Base-by-base conservation (phyloP, 1,284 basidiomycete genomes). In the Malassezia globosa region DNA sequence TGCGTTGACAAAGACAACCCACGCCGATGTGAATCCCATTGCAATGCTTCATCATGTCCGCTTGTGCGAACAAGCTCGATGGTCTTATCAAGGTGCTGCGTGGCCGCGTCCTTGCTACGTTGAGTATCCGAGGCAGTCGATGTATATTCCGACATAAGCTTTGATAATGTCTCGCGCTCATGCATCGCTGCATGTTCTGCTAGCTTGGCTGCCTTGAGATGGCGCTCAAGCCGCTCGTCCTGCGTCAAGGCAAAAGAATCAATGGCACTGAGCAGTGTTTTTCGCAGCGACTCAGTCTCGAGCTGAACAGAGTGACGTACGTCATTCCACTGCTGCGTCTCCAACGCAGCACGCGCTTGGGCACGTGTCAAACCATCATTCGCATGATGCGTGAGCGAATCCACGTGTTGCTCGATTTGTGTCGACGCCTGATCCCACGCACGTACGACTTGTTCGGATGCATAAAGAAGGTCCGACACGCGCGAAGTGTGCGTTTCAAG, bases 201-300 rank as follows among this genome's bases (percentile, higher is more conserved):
- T 18, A 19, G 11, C 5, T 26, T 21, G 11, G 48, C 33, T 1
- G 36, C 37, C 7, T 22, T 21, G 14, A n/a, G n/a, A 5, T 24
- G 35, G 7, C 27, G 24, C 7, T 18, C 29, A 10, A 51, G 31
- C 8, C 33, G 34, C n/a, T 22, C 19, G 21, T 39, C 38, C 21
- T 43, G 48, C 27, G 37, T 36, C 7, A 22, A 37, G 14, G 33
- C 42, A 37, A 40, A 51, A 18, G 27, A n/a, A 21, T 51, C 42
- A 24, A 51, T 24, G 10, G 37, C 42, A 0, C n/a, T 24, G 16
- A 51, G 29, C 8, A 51, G 14, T 1, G 25, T 11, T 11, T 7
- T 22, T 8, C 42, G 42, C 42, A 51, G 22, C 34, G 38, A 23
- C 21, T 27, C 33, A 10, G 42, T 29, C 23, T 23, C 39, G 5